Evolutionary conservation across 2,329 filamentous ascomycete species (phyloP).

Genomic region (Alternaria infectoria): DNA sequence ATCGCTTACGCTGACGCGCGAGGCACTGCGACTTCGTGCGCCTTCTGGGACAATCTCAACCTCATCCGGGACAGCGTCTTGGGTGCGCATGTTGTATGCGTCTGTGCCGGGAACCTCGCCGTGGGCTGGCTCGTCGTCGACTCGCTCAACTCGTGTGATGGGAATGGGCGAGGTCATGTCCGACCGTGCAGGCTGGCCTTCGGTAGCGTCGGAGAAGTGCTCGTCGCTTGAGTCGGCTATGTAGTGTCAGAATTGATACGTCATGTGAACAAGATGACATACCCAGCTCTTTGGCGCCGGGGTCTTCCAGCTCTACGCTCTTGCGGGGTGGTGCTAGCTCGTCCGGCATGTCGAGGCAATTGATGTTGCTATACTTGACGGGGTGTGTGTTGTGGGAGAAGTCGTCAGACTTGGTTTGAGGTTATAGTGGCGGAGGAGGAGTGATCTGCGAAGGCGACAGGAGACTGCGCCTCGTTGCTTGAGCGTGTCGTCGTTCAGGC

Average conservation of each 20-base stretch:
- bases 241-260: slow-evolving; percentile 14
- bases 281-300: slow-evolving; percentile 64
- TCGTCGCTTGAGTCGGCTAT: slow-evolving; percentile 60
- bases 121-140: slow-evolving; percentile 64
- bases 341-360: slow-evolving; percentile 43
- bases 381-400: neutral
- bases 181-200: slow-evolving; percentile 57
- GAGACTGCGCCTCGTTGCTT: slow-evolving; percentile 24
- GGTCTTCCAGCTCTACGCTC: slow-evolving; percentile 62
- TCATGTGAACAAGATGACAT: slow-evolving; percentile 24
- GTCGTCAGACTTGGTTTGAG: neutral
- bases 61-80: slow-evolving; percentile 69
- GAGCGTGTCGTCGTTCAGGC: slow-evolving; percentile 27
- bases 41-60: slow-evolving; percentile 62
- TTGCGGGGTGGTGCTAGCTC: slow-evolving; percentile 61
- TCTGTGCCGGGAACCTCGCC: slow-evolving; percentile 68
- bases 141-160: slow-evolving; percentile 67
- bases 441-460: neutral
- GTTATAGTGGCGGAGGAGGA: neutral
- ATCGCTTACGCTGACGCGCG: slow-evolving; percentile 52
- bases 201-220: slow-evolving; percentile 70
- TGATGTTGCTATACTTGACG: neutral
- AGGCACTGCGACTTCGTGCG: slow-evolving; percentile 46
- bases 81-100: slow-evolving; percentile 63
- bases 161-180: slow-evolving; percentile 62